phyloP scores from a whole-genome alignment of 108 stramenopile genomes.

The Discostella pseudostelligera region DNA sequence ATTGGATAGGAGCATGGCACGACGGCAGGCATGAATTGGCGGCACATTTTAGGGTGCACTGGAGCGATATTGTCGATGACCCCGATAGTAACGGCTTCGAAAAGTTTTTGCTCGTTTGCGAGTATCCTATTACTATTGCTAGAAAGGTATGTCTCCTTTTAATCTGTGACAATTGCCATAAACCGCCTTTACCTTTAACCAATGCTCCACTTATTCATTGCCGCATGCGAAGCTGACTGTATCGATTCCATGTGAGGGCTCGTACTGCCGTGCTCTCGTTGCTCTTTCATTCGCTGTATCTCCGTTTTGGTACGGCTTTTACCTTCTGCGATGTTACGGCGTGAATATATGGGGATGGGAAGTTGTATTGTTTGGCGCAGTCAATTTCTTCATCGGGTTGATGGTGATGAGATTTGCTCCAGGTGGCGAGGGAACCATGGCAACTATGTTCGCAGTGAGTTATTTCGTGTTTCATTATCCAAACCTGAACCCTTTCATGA shows the following conservation, averaged over 20 bases:
- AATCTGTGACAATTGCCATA: too few species aligned
- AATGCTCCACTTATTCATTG: background rate
- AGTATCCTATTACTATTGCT: slow-evolving; percentile 75
- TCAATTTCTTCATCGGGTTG: slow-evolving; percentile 30
- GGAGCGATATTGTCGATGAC: slow-evolving; percentile 68
- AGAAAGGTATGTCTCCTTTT: slow-evolving; percentile 53
- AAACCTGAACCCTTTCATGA: background rate
- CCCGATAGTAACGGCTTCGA: slow-evolving; percentile 57
- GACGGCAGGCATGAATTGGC: slow-evolving; percentile 63
- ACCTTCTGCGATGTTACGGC: slow-evolving; percentile 34
- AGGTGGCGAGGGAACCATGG: slow-evolving; percentile 46
- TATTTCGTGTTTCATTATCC: background rate
- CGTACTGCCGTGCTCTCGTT: slow-evolving; percentile 54
- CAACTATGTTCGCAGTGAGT: slow-evolving; percentile 22
- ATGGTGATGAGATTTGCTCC: slow-evolving; percentile 44
- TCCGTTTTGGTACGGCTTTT: slow-evolving; percentile 48
- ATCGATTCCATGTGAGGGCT: slow-evolving; percentile 54
- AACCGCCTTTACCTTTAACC: too few species aligned
- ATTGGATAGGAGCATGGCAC: slow-evolving; percentile 60
- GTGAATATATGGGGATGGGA: slow-evolving; percentile 34
- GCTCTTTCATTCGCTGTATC: slow-evolving; percentile 44
- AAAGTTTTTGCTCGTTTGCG: slow-evolving; percentile 63
- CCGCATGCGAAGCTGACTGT: slow-evolving; percentile 24
- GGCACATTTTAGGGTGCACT: slow-evolving; percentile 44
- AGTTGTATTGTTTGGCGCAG: slow-evolving; percentile 20